Percentiles rank a stretch among this genome's conserved stretches.
Evolutionary conservation across 2,329 filamentous ascomycete species (phyloP).

Genomic region (Aureobasidium sp.): DNA sequence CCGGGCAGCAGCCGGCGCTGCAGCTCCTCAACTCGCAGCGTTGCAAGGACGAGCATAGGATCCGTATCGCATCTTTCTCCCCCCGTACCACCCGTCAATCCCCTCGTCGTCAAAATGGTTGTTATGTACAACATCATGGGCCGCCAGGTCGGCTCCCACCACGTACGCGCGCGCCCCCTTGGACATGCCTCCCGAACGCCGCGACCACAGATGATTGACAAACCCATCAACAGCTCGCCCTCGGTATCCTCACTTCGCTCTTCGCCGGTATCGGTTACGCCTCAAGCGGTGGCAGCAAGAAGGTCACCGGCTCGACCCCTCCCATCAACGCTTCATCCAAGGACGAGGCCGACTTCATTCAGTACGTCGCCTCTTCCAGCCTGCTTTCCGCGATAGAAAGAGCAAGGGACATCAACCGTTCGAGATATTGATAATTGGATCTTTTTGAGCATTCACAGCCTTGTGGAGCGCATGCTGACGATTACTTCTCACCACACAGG

Average conservation of each 20-base stretch:
- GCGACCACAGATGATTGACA: constrained; percentile 8
- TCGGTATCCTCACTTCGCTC: constrained; percentile 47
- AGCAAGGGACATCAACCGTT: not conserved
- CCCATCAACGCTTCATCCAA: constrained; percentile 59
- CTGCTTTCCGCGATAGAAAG: not conserved
- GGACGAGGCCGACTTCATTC: constrained; percentile 62
- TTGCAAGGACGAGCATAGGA: not conserved
- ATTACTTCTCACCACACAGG: not conserved
- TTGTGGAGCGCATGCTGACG: not conserved
- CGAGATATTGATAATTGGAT: not conserved
- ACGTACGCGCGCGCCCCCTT: constrained; percentile 35
- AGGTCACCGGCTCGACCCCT: constrained; percentile 43
- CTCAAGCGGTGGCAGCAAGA: constrained; percentile 42
- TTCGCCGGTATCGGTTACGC: constrained; percentile 41
- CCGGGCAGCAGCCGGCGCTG: not conserved
- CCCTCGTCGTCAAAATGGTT: constrained; percentile 37
- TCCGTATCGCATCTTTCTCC: constrained; percentile 5
- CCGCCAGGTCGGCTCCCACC: constrained; percentile 49
- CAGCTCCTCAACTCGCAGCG: constrained; percentile 8
- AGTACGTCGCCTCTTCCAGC: constrained; percentile 39
- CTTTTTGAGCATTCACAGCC: not conserved
- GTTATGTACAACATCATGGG: constrained; percentile 46
- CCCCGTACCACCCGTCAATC: constrained; percentile 15
- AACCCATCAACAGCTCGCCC: constrained; percentile 47
- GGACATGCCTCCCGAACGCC: not conserved